A percentile compares a stretch with the other conserved stretches of the same genome.
These are phyloP conservation scores for Penstemon davidsonii DNA, from an alignment of 257 asterid species.

Conservation along the genomic window DNA sequence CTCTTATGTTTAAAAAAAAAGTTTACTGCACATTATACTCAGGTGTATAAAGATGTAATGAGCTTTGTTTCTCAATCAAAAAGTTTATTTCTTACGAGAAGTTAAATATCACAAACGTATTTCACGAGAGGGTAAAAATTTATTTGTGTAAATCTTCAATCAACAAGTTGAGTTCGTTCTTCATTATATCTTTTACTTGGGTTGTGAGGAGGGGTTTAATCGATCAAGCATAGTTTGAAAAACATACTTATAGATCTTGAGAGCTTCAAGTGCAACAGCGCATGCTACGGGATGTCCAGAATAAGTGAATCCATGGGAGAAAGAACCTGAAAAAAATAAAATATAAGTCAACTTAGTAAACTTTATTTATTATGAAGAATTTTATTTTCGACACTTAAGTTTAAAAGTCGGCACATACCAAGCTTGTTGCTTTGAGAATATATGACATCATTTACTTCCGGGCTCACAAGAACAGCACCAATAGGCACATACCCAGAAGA, in stretches of 20 bases:
- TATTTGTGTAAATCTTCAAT: not conserved
- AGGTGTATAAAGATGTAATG: too few species aligned
- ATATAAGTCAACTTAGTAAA: not conserved
- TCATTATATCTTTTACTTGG: not conserved
- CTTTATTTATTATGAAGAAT: not conserved
- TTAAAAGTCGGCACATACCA: constrained; percentile 44
- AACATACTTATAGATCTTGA: constrained; percentile 84
- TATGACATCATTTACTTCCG: constrained; percentile 72
- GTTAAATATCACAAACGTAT: too few species aligned
- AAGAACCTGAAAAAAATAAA: constrained; percentile 55
- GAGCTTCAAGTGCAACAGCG: constrained; percentile 91
- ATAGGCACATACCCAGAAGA: constrained; percentile 96
- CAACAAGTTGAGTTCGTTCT: not conserved
- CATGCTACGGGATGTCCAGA: constrained; percentile 98
- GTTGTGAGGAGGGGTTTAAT: not conserved
- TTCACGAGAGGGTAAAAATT: too few species aligned
- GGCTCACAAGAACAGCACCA: constrained; percentile 92
- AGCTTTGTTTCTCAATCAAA: too few species aligned
- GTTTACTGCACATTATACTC: too few species aligned
- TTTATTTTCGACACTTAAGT: constrained; percentile 7
- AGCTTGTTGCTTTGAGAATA: constrained; percentile 86
- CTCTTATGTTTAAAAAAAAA: too few species aligned
- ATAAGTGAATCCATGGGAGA: constrained; percentile 95
- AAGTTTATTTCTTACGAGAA: too few species aligned
- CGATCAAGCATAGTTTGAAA: not conserved